Conservation (phyloP, 163 green algal species). For the Chlorella variabilis region DNA sequence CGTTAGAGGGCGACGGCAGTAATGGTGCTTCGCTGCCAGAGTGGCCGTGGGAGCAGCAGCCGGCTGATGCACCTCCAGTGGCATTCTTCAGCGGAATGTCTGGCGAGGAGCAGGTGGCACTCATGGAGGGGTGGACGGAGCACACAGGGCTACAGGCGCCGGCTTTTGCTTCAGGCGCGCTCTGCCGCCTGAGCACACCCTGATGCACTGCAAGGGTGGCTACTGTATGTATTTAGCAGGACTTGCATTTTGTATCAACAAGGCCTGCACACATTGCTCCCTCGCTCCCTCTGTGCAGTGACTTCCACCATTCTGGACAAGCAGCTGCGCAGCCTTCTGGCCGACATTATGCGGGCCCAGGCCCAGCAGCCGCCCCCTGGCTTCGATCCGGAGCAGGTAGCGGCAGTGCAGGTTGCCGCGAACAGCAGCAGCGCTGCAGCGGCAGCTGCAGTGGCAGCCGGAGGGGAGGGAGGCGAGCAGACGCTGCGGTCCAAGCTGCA, state of each 20-base stretch:
- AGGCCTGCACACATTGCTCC: no score
- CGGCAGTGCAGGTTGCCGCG: background rate
- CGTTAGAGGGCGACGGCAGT: background rate
- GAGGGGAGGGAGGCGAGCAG: background rate
- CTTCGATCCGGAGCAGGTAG: background rate
- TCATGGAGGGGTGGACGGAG: slow-evolving; percentile 25
- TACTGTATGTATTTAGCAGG: no score
- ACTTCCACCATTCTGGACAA: slow-evolving; percentile 11
- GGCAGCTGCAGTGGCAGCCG: background rate
- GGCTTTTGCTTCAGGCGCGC: slow-evolving; percentile 11
- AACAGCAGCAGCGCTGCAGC: background rate
- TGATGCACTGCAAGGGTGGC: no score
- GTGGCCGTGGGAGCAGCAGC: background rate
- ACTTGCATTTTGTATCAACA: no score
- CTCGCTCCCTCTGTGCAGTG: slow-evolving; percentile 22
- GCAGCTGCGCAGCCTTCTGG: background rate
- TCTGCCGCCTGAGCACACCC: background rate
- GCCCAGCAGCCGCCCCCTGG: slow-evolving; percentile 18
- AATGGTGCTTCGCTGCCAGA: background rate
- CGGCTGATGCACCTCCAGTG: background rate
- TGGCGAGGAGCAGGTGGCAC: slow-evolving; percentile 29
- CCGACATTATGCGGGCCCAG: slow-evolving; percentile 27
- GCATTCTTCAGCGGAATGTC: slow-evolving; percentile 15
- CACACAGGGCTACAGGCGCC: slow-evolving; percentile 7
- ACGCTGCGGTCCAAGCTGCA: slow-evolving; percentile 14